Evolutionary conservation across 495 filamentous ascomycete species (phyloP).

Genomic region (Penicillium desertorum): DNA sequence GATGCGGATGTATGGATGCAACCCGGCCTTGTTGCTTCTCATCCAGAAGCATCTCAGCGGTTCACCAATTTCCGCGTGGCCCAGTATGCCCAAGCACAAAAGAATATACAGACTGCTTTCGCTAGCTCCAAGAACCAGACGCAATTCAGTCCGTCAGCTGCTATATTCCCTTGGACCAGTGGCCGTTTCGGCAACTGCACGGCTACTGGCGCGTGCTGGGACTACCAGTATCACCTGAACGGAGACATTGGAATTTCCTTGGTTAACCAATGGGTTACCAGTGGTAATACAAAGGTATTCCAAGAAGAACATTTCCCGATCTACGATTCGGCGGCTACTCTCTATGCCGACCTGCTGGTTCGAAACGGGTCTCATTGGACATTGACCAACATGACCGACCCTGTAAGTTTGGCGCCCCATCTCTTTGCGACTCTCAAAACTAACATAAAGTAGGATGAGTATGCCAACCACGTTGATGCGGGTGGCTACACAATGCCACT

Average conservation of each 20-base stretch:
- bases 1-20: slow-evolving; percentile 70
- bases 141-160: slow-evolving; percentile 50
- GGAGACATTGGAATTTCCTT: slow-evolving; percentile 69
- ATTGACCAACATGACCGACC: slow-evolving; percentile 74
- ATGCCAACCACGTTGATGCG: slow-evolving; percentile 69
- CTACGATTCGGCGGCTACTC: slow-evolving; percentile 56
- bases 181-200: slow-evolving; percentile 67
- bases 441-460: slow-evolving; percentile 56
- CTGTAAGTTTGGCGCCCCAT: slow-evolving; percentile 42
- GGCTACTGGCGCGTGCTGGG: slow-evolving; percentile 64
- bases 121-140: slow-evolving; percentile 54
- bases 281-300: slow-evolving; percentile 58
- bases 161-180: slow-evolving; percentile 63
- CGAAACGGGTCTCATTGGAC: slow-evolving; percentile 54
- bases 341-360: slow-evolving; percentile 55
- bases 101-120: slow-evolving; percentile 48
- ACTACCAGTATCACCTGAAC: slow-evolving; percentile 61
- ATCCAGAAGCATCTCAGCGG: slow-evolving; percentile 56
- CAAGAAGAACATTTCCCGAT: slow-evolving; percentile 55
- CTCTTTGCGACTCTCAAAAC: background rate
- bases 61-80: slow-evolving; percentile 59
- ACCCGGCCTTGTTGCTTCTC: slow-evolving; percentile 58
- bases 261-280: slow-evolving; percentile 59
- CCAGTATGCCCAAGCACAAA: slow-evolving; percentile 52
- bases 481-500: slow-evolving; percentile 72